Evolutionary conservation across 352 stramenopile species (phyloP), one percentile per base, ranked within the genome.

Genomic region (Phytophthora podocarpi): DNA sequence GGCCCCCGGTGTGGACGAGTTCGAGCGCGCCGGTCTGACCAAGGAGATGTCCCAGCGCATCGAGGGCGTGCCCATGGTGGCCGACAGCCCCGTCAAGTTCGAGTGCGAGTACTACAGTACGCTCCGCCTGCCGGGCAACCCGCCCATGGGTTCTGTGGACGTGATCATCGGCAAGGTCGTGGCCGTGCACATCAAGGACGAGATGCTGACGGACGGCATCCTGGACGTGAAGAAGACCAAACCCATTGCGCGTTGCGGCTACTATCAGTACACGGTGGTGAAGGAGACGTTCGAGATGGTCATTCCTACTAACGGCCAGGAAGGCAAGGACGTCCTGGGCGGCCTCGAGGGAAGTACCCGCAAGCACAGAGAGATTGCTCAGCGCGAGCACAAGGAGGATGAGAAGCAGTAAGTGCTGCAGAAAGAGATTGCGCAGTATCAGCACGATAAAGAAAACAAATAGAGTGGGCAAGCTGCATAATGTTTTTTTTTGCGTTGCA

Each of bases 71-170:
- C 64, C 64, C 37, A 72, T 72, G 64, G 59, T 72, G 51, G 64
- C 64, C 39, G 64, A 72, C 64, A 72, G 64, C 18, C 64, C 64
- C 18, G 59, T 72, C 11, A 68, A 64, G 26, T 69, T 72, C 35
- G 64, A 72, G 52, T 69, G 64, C 52, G 64, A 72, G 64, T 72
- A 72, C 47, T 69, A 72, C 52, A 72, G 51, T 52, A 72, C 64
- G 27, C 39, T 72, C 51, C 64, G 64, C n/a, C 59, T 72, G 18
- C 64, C 64, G 18, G 64, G 64, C 12, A 72, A 69, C n/a, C 59
- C 64, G 18, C 64, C 59, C 27, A 72, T 72, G 64, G 64, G 64
- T 2, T 72, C 64, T 15, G 64, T 72, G 36, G 64, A 72, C 34
- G 59, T 72, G 34, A 72, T 72, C 52, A 72, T 72, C 41, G 64